Evolutionary conservation across 257 asterid species (phyloP).

Genomic region (Jacaranda copaia): DNA sequence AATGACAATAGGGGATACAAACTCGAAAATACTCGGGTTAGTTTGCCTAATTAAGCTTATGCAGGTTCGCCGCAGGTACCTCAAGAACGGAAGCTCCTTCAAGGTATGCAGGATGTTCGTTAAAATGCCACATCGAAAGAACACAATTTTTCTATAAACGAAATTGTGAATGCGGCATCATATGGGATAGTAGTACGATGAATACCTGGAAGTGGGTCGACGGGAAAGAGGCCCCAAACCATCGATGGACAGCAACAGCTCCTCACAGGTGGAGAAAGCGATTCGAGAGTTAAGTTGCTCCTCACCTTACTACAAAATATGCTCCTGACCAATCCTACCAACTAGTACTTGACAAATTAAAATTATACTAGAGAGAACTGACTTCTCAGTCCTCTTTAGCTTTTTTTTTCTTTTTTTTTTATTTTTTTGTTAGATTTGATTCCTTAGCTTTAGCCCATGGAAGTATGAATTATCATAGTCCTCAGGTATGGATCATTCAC

Average conservation of each 20-base stretch:
- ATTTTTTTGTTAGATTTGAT: too few species aligned
- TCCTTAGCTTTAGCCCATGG: too few species aligned
- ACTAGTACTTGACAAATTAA: too few species aligned
- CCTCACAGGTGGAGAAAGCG: conserved; percentile 5
- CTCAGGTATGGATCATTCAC: too few species aligned
- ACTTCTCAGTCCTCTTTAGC: too few species aligned
- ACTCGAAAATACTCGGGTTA: neutral
- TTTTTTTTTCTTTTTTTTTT: too few species aligned
- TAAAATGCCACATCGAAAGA: conserved; percentile 39
- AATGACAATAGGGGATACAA: neutral
- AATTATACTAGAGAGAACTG: neutral
- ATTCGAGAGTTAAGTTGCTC: neutral
- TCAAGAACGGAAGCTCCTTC: conserved; percentile 17
- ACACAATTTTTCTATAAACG: neutral
- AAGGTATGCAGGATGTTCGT: conserved; percentile 37
- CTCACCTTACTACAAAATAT: too few species aligned
- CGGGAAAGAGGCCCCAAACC: conserved; percentile 96
- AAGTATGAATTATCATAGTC: too few species aligned
- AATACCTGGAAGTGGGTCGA: conserved; percentile 89
- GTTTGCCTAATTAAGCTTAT: neutral
- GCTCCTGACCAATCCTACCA: too few species aligned
- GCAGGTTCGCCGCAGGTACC: neutral
- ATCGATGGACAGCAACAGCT: conserved; percentile 40
- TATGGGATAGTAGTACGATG: neutral
- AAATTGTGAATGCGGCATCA: neutral